Evolutionary conservation across 805 yeast species (phyloP).

Genomic region (Suhomyces sp.): DNA sequence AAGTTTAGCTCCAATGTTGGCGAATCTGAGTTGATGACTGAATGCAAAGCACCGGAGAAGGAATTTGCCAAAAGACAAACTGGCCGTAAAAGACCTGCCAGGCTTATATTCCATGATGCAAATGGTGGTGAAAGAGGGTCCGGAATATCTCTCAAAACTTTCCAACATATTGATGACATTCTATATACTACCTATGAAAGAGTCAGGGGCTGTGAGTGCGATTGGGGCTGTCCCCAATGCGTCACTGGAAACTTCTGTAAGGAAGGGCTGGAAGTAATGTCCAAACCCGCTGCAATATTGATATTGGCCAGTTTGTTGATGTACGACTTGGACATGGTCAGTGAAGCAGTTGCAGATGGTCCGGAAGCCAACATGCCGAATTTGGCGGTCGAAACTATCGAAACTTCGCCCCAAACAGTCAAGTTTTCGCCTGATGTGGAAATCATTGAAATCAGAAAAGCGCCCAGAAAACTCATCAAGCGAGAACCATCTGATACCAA

Average conservation of each 20-base stretch:
- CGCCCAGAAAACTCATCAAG: constrained; percentile 2
- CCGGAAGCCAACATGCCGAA: constrained; percentile 77
- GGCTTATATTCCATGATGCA: constrained; percentile 80
- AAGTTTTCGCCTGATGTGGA: constrained; percentile 59
- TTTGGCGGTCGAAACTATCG: constrained; percentile 64
- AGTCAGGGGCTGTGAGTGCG: constrained; percentile 63
- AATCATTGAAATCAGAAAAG: constrained; percentile 22
- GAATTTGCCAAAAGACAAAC: constrained; percentile 82
- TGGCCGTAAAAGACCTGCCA: constrained; percentile 74
- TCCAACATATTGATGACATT: constrained; percentile 70
- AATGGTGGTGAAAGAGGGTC: constrained; percentile 79
- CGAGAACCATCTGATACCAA: neutral
- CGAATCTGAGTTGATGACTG: constrained; percentile 71
- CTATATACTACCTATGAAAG: constrained; percentile 57
- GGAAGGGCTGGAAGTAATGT: constrained; percentile 77
- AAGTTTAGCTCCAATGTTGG: constrained; percentile 29
- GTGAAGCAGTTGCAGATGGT: constrained; percentile 54
- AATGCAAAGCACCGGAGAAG: constrained; percentile 96
- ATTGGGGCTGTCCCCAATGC: constrained; percentile 82
- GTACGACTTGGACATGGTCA: constrained; percentile 40
- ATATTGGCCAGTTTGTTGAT: constrained; percentile 65
- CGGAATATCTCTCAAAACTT: constrained; percentile 77
- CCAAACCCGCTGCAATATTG: constrained; percentile 80
- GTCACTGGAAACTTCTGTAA: constrained; percentile 80
- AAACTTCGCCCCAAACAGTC: constrained; percentile 52